Percentiles rank a stretch among this genome's conserved stretches.
Evolutionary conservation across 1,284 basidiomycete genomes (phyloP).

Genomic region (Malassezia sp.): DNA sequence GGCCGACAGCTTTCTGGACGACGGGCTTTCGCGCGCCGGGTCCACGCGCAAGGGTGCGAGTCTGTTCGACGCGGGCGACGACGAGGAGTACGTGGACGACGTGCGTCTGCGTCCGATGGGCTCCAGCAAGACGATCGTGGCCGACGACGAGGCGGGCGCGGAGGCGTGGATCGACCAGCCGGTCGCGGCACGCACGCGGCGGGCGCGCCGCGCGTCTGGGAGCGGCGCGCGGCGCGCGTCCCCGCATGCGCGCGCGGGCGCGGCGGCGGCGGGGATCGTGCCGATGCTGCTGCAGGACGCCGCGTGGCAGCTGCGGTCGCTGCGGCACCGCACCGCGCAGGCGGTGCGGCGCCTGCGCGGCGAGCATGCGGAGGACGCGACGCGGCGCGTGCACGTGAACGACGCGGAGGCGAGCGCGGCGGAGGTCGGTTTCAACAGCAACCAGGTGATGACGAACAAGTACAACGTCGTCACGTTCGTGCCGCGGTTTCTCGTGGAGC

Average conservation of each 20-base stretch:
- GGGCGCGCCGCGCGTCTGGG: constrained; percentile 8
- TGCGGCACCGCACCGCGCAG: constrained; percentile 22
- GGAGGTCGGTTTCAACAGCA: constrained; percentile 49
- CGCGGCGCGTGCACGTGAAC: constrained; percentile 37
- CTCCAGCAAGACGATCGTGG: constrained; percentile 38
- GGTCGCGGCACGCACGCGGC: constrained; percentile 3
- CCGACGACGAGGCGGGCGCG: constrained; percentile 30
- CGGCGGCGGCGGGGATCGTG: background rate
- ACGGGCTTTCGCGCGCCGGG: constrained; percentile 18
- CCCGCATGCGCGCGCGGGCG: constrained; percentile 4
- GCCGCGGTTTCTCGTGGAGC: constrained; percentile 82
- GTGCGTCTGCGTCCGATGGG: constrained; percentile 10
- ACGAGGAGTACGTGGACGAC: constrained; percentile 3
- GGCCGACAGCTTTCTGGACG: too few species aligned
- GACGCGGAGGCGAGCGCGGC: constrained; percentile 33
- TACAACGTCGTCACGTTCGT: constrained; percentile 81
- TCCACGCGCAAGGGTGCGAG: background rate
- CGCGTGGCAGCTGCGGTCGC: constrained; percentile 5
- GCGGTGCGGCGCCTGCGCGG: constrained; percentile 23
- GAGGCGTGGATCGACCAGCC: background rate
- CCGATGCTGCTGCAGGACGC: constrained; percentile 11
- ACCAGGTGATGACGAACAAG: constrained; percentile 88
- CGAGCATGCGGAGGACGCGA: constrained; percentile 24
- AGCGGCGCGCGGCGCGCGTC: background rate
- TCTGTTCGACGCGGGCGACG: constrained; percentile 4